These are phyloP conservation scores for Mucor ambiguus DNA, from an alignment of 371 early-diverging fungal genomes.

Conservation along the genomic window DNA sequence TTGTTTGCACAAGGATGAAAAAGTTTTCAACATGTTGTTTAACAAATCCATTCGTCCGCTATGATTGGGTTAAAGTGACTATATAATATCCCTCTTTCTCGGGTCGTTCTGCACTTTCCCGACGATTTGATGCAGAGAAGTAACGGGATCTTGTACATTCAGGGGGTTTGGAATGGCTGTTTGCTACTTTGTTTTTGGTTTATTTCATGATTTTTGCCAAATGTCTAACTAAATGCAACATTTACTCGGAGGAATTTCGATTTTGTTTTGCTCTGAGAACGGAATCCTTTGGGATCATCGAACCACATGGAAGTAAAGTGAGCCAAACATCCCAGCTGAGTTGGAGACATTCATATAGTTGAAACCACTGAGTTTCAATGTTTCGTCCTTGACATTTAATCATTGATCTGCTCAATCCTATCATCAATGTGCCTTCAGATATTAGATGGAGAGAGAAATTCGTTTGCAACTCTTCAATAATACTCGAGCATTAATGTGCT, in stretches of 20 bases:
- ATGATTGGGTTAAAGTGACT: slow-evolving; percentile 1
- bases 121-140: neutral
- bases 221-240: neutral
- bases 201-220: neutral
- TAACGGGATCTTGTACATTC: neutral
- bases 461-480: no score
- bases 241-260: neutral
- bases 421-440: no score
- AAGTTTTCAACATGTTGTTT: slow-evolving; percentile 4
- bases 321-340: neutral
- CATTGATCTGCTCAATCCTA: no score
- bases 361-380: neutral
- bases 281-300: neutral
- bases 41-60: slow-evolving; percentile 4
- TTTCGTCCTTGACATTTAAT: no score
- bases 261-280: neutral
- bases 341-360: neutral
- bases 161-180: neutral
- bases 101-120: neutral
- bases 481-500: no score
- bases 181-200: neutral
- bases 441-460: no score
- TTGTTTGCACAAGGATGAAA: neutral
- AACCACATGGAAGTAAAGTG: neutral
- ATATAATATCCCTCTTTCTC: neutral